A percentile compares a stretch with the other conserved stretches of the same genome.
These are phyloP conservation scores for Aspergillus clavatus DNA, from an alignment of 2,329 filamentous ascomycete genomes.

Conservation along the genomic window DNA sequence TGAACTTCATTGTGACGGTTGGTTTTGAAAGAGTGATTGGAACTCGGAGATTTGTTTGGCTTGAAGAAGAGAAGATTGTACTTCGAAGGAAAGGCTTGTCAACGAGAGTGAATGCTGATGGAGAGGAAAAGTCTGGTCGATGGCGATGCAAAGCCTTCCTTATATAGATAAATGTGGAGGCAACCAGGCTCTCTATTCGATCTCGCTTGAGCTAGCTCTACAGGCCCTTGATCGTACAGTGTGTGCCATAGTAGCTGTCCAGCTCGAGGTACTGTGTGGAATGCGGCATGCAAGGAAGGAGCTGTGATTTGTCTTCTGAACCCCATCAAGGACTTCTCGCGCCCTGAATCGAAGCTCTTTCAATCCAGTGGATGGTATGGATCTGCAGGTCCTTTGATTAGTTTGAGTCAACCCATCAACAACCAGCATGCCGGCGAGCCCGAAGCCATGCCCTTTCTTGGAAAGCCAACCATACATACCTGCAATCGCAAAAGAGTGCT, in stretches of 20 bases:
- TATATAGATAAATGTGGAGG: constrained; percentile 32
- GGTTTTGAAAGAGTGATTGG: constrained; percentile 26
- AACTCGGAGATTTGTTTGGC: constrained; percentile 3
- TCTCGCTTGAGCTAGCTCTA: constrained; percentile 6
- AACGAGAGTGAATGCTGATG: constrained; percentile 32
- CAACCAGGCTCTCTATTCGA: constrained; percentile 13
- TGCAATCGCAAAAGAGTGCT: not conserved
- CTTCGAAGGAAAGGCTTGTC: constrained; percentile 21
- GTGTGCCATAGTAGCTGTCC: constrained; percentile 2
- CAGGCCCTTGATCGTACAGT: constrained; percentile 9
- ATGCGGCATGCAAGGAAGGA: constrained; percentile 27
- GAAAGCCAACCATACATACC: not conserved
- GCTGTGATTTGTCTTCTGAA: not conserved
- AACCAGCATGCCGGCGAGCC: not conserved
- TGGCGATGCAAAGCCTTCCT: constrained; percentile 17
- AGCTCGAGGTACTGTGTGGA: constrained; percentile 20
- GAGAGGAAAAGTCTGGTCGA: constrained; percentile 15
- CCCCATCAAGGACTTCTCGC: not conserved
- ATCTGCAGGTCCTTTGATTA: constrained; percentile 8
- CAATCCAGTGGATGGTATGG: constrained; percentile 14
- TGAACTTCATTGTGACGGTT: constrained; percentile 37
- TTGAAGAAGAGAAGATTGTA: constrained; percentile 20
- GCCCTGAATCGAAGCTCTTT: constrained; percentile 1
- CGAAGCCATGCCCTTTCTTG: too few species aligned
- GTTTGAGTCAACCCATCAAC: not conserved